A percentile compares a stretch with the other conserved stretches of the same genome.
phyloP scores from a whole-genome alignment of 2,329 filamentous ascomycete genomes.

The Dendrostoma leiphaemia region DNA sequence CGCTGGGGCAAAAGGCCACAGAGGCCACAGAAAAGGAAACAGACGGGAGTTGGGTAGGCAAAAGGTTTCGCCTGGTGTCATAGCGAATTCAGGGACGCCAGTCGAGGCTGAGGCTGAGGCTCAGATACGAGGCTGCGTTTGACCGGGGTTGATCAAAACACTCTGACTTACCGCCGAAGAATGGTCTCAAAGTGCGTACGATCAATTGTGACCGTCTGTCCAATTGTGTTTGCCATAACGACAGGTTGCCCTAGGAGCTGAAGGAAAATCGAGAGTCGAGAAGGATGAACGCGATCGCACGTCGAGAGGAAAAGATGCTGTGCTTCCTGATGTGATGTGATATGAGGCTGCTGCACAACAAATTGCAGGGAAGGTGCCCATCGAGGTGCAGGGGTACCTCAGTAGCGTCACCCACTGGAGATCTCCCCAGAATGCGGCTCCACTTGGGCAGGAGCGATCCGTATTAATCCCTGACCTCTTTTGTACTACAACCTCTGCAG shows the following conservation, averaged over 20 bases:
- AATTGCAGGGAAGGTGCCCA: not conserved
- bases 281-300: not conserved
- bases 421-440: not conserved
- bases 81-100: not conserved
- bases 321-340: not conserved
- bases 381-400: not conserved
- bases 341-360: not conserved
- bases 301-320: not conserved
- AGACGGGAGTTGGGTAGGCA: too few species aligned
- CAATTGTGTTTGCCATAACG: conserved; percentile 9
- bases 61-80: not conserved
- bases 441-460: not conserved
- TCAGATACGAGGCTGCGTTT: not conserved
- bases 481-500: too few species aligned
- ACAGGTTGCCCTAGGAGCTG: not conserved
- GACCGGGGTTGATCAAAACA: not conserved
- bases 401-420: not conserved
- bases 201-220: conserved; percentile 52
- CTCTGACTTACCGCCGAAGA: conserved; percentile 52
- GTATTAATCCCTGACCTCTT: too few species aligned
- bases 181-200: conserved; percentile 61
- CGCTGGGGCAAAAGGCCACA: too few species aligned
- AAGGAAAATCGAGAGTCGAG: not conserved
- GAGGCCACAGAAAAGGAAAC: too few species aligned
- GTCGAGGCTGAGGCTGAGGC: conserved; percentile 5